Evolutionary conservation across 306 rosid species (phyloP).

Genomic region (Dryas alaskensis): DNA sequence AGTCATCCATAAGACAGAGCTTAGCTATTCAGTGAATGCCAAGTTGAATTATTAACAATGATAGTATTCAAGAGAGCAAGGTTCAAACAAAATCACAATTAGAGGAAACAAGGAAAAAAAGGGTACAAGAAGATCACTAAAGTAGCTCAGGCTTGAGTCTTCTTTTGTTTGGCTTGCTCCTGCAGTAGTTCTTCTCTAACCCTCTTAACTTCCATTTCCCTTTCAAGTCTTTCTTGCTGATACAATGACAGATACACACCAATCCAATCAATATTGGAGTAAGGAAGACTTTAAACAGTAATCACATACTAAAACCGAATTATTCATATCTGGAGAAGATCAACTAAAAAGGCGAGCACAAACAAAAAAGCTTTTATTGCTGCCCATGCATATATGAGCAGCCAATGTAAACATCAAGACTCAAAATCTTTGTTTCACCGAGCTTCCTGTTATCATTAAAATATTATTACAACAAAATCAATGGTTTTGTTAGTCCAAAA

Average conservation of each 20-base stretch:
- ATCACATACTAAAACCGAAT: neutral
- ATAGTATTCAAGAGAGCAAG: neutral
- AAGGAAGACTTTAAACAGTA: neutral
- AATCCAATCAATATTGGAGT: neutral
- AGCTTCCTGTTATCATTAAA: neutral
- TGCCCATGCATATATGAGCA: neutral
- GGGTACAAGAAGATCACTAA: slow-evolving; percentile 15
- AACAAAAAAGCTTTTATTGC: neutral
- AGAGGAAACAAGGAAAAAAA: slow-evolving; percentile 23
- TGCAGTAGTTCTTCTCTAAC: slow-evolving; percentile 70
- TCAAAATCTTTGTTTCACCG: neutral
- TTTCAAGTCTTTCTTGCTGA: slow-evolving; percentile 80
- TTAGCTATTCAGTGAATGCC: slow-evolving; percentile 1
- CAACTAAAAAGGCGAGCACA: neutral
- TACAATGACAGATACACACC: slow-evolving; percentile 1
- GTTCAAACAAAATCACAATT: slow-evolving; percentile 11
- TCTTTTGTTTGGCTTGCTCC: slow-evolving; percentile 55
- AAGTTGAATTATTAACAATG: slow-evolving; percentile 17
- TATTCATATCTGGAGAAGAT: neutral
- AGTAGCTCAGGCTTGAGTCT: slow-evolving; percentile 48
- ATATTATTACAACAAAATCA: neutral
- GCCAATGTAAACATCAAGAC: neutral
- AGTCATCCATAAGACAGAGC: neutral
- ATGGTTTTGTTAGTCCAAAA: no score
- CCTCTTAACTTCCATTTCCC: slow-evolving; percentile 77